Percentiles rank a stretch among this genome's conserved stretches.
Evolutionary conservation across 2,329 filamentous ascomycete genomes (phyloP).

Genomic region (Pseudophaeomoniella oleicola): DNA sequence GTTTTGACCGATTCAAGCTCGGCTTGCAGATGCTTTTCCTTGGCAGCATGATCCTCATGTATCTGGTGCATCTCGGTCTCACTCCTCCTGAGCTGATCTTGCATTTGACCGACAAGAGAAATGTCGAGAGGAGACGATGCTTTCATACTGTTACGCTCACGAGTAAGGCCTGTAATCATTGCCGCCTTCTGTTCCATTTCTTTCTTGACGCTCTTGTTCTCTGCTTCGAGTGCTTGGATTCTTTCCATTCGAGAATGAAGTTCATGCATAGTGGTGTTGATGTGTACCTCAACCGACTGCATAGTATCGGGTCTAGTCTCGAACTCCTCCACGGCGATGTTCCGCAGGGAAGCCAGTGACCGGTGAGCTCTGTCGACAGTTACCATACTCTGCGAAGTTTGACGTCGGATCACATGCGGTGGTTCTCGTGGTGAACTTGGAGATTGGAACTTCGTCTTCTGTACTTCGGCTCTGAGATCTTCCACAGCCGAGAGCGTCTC

Average conservation of each 20-base stretch:
- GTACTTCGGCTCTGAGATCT: conserved; percentile 74
- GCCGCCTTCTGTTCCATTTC: conserved; percentile 96
- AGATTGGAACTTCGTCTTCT: conserved; percentile 57
- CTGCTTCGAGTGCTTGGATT: conserved; percentile 77
- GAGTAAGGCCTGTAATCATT: conserved; percentile 84
- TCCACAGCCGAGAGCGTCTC: conserved; percentile 76
- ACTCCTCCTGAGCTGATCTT: conserved; percentile 74
- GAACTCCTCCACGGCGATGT: conserved; percentile 76
- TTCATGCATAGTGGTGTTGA: conserved; percentile 87
- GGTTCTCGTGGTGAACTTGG: conserved; percentile 26
- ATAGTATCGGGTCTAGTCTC: conserved; percentile 68
- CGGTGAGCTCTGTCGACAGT: conserved; percentile 81
- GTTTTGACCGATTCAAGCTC: conserved; percentile 55
- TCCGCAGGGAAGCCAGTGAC: conserved; percentile 77
- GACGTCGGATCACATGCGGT: conserved; percentile 70
- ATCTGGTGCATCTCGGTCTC: conserved; percentile 66
- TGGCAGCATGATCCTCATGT: conserved; percentile 54
- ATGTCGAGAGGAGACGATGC: conserved; percentile 72
- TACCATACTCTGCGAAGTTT: conserved; percentile 81
- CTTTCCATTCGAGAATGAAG: conserved; percentile 74
- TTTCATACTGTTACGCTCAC: conserved; percentile 83
- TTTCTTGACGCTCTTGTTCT: conserved; percentile 69
- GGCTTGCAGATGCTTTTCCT: conserved; percentile 59
- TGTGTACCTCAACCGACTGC: conserved; percentile 83
- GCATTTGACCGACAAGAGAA: conserved; percentile 72